phyloP scores from a whole-genome alignment of 176 grass and related monocot species.

The Hsuehochloa calcarea region DNA sequence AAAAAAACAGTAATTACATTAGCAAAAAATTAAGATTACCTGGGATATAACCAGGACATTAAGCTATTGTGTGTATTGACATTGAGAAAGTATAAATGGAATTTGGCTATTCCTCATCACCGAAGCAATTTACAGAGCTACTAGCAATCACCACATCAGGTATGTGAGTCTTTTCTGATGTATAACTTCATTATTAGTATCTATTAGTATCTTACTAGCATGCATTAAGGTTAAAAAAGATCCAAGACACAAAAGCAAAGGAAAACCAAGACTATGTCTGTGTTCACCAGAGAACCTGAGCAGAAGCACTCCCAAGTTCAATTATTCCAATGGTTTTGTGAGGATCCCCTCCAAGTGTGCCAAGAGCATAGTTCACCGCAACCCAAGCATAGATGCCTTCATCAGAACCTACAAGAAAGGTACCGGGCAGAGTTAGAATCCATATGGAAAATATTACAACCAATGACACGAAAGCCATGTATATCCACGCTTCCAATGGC shows the following conservation, averaged over 20 bases:
- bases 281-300: conserved; percentile 56
- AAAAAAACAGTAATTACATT: conserved; percentile 34
- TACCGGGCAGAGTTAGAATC: conserved; percentile 10
- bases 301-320: conserved; percentile 97
- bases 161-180: not conserved
- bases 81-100: not conserved
- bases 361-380: conserved; percentile 90
- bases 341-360: conserved; percentile 75
- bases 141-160: not conserved
- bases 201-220: not conserved
- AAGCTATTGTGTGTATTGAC: not conserved
- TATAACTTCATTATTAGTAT: not conserved
- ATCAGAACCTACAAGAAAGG: conserved; percentile 57
- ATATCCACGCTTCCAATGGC: too few species aligned
- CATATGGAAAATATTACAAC: not conserved
- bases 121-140: not conserved
- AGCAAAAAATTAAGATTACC: not conserved
- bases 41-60: not conserved
- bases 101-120: not conserved
- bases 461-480: conserved; percentile 1
- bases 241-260: not conserved
- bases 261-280: not conserved
- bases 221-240: conserved; percentile 6
- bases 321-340: conserved; percentile 85
- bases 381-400: conserved; percentile 96